Conservation (phyloP, 805 yeast genomes). For the Starmerella apis region DNA sequence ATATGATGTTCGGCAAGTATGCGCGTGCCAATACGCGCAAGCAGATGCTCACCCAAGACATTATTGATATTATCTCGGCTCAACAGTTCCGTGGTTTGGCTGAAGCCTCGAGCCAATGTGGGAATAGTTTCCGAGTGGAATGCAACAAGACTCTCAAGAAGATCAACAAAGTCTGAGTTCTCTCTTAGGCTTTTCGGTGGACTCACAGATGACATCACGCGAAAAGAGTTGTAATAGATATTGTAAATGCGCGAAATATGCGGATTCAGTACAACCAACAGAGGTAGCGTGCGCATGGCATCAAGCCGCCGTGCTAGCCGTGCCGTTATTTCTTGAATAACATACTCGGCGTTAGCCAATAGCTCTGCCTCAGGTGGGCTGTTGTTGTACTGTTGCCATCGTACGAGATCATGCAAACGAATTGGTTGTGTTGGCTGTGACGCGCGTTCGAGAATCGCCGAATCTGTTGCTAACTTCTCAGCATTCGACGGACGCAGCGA, state of each 20-base stretch:
- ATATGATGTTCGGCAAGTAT: conserved; percentile 79
- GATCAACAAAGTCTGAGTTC: conserved; percentile 43
- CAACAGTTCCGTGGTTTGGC: conserved; percentile 42
- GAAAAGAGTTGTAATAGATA: conserved; percentile 60
- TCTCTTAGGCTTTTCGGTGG: conserved; percentile 43
- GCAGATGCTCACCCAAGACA: conserved; percentile 65
- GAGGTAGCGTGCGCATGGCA: conserved; percentile 66
- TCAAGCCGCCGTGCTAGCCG: conserved; percentile 56
- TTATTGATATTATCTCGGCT: conserved; percentile 42
- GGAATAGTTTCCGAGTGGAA: conserved; percentile 80
- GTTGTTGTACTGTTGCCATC: conserved; percentile 11
- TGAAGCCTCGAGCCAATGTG: conserved; percentile 69
- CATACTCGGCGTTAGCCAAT: conserved; percentile 29
- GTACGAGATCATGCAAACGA: conserved; percentile 24
- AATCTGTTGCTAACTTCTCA: conserved; percentile 20
- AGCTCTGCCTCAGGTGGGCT: conserved; percentile 23
- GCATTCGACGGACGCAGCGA: conserved; percentile 11
- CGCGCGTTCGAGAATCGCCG: conserved; percentile 23
- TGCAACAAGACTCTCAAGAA: conserved; percentile 52
- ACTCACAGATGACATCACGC: conserved; percentile 38
- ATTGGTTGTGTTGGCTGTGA: conserved; percentile 20
- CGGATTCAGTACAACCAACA: conserved; percentile 77
- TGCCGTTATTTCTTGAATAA: conserved; percentile 24
- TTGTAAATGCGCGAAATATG: conserved; percentile 68
- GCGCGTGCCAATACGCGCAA: conserved; percentile 79